phyloP scores from a whole-genome alignment of 2,329 filamentous ascomycete species.

The Curvularia eragrostidis region DNA sequence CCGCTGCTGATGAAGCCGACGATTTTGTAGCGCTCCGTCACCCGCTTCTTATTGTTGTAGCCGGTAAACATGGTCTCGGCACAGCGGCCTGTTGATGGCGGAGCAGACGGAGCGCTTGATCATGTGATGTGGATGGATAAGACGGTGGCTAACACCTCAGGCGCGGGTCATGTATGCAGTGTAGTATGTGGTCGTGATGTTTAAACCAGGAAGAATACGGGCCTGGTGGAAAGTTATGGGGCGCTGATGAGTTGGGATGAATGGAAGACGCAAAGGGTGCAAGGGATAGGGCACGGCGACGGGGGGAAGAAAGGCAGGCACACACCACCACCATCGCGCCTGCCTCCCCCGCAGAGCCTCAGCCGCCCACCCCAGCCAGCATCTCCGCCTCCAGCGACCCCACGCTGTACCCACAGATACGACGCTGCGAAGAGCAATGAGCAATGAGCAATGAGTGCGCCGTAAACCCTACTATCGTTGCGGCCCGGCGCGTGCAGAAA shows the following conservation, averaged over 20 bases:
- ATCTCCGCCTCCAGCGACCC: neutral
- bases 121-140: neutral
- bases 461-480: too few species aligned
- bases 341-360: slow-evolving; percentile 15
- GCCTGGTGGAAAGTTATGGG: neutral
- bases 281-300: neutral
- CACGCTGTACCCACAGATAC: neutral
- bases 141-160: slow-evolving; percentile 19
- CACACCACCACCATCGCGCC: slow-evolving; percentile 34
- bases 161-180: slow-evolving; percentile 25
- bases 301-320: slow-evolving; percentile 19
- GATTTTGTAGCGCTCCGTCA: slow-evolving; percentile 93
- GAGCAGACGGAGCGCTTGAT: slow-evolving; percentile 10
- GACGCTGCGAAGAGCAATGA: neutral
- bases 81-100: slow-evolving; percentile 23
- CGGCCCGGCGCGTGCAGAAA: neutral
- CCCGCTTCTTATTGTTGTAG: slow-evolving; percentile 78
- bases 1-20: slow-evolving; percentile 98
- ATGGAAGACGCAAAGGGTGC: neutral
- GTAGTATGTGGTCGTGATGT: slow-evolving; percentile 16
- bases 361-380: slow-evolving; percentile 1
- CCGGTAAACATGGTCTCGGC: slow-evolving; percentile 52
- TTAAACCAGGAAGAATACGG: slow-evolving; percentile 5
- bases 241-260: neutral
- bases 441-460: too few species aligned